Conservation (phyloP, 441 rosid species). For the Corymbia citriodora region DNA sequence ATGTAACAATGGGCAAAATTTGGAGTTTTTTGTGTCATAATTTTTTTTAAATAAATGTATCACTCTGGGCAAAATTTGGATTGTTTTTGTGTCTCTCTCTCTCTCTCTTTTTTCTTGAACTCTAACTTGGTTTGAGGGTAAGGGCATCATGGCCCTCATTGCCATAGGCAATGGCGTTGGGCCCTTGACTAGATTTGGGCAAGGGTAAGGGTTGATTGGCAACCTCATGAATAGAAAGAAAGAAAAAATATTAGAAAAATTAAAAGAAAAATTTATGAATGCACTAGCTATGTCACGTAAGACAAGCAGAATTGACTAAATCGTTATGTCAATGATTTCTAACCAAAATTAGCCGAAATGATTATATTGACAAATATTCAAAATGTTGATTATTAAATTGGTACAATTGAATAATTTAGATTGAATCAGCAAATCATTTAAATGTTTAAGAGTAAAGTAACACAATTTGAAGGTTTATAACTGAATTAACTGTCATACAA, state of each 20-base stretch:
- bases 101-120: not conserved
- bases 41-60: too few relatives aligned
- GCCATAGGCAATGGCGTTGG: not conserved
- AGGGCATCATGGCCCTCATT: not conserved
- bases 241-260: rapidly evolving
- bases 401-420: not conserved
- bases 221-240: not conserved
- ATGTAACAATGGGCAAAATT: too few relatives aligned
- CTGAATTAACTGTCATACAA: rapidly evolving
- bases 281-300: rapidly evolving
- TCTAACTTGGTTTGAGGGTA: rapidly evolving
- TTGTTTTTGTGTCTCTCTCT: not conserved
- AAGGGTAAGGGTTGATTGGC: not conserved
- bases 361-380: not conserved
- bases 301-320: rapidly evolving
- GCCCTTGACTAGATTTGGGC: not conserved
- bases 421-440: not conserved
- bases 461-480: not conserved
- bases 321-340: rapidly evolving
- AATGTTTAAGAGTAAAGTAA: not conserved
- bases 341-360: rapidly evolving
- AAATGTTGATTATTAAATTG: rapidly evolving
- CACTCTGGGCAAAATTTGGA: too few relatives aligned
- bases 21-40: too few relatives aligned
- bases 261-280: not conserved